phyloP scores from a whole-genome alignment of 441 rosid genomes.

The Gossypium gossypioides region DNA sequence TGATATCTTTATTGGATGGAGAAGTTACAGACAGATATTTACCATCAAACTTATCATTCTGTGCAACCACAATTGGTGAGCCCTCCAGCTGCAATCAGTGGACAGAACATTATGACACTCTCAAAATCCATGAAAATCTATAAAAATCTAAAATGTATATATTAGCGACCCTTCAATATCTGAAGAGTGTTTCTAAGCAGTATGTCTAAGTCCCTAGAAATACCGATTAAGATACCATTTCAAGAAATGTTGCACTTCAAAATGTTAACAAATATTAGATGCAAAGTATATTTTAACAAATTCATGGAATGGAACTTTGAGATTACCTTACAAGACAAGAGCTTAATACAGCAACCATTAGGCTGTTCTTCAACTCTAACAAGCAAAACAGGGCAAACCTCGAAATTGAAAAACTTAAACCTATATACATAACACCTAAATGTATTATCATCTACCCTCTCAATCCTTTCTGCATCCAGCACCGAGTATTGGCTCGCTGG shows the following conservation, averaged over 20 bases:
- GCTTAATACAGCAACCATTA: conserved; percentile 80
- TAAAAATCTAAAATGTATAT: neutral
- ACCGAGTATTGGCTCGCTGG: conserved; percentile 97
- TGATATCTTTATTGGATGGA: neutral
- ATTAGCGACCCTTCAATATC: neutral
- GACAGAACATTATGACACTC: conserved; percentile 8
- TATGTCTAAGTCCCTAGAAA: neutral
- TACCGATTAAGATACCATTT: neutral
- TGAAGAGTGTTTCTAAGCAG: neutral
- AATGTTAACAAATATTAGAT: neutral
- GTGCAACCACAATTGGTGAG: conserved; percentile 74
- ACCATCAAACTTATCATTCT: conserved; percentile 92
- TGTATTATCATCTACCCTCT: conserved; percentile 78
- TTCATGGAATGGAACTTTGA: neutral
- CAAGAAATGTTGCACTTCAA: neutral
- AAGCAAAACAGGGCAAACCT: conserved; percentile 83
- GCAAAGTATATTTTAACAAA: neutral
- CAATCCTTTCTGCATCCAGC: conserved; percentile 94
- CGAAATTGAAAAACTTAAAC: conserved; percentile 71
- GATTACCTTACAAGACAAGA: conserved; percentile 72
- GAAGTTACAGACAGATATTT: conserved; percentile 20
- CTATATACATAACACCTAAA: conserved; percentile 77
- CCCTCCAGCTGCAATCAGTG: conserved; percentile 71
- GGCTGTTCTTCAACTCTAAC: conserved; percentile 81
- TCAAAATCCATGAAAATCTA: neutral